Percentiles rank a stretch among this genome's conserved stretches.
Conservation (phyloP, 2,329 filamentous ascomycete genomes). For the Helotiales sp. region DNA sequence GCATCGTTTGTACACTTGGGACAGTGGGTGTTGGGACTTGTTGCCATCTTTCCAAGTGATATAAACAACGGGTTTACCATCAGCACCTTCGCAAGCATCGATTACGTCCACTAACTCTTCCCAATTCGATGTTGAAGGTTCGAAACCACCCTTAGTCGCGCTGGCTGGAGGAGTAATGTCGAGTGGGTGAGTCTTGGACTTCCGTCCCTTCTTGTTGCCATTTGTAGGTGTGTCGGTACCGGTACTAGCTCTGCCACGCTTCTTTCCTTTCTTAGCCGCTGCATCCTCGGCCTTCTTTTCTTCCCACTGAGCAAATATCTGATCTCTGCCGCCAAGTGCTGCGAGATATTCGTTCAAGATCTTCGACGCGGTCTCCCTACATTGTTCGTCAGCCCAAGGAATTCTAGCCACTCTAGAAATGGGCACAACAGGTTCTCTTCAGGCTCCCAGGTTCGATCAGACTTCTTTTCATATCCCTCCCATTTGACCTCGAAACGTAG, state of each 20-base stretch:
- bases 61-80: slow-evolving; percentile 64
- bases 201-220: slow-evolving; percentile 31
- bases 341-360: slow-evolving; percentile 65
- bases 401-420: background rate
- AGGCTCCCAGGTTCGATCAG: slow-evolving; percentile 77
- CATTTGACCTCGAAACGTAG: slow-evolving; percentile 74
- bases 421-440: slow-evolving; percentile 64
- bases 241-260: slow-evolving; percentile 52
- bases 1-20: slow-evolving; percentile 70
- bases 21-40: slow-evolving; percentile 72
- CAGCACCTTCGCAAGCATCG: slow-evolving; percentile 70
- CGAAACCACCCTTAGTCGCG: slow-evolving; percentile 49
- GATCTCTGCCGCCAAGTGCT: slow-evolving; percentile 62
- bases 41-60: slow-evolving; percentile 72
- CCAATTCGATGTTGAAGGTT: slow-evolving; percentile 73
- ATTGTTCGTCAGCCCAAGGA: slow-evolving; percentile 9
- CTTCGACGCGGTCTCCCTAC: slow-evolving; percentile 56
- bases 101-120: slow-evolving; percentile 71
- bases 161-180: slow-evolving; percentile 50
- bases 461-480: slow-evolving; percentile 71
- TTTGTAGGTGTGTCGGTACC: slow-evolving; percentile 29
- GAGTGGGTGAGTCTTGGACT: slow-evolving; percentile 42
- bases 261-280: slow-evolving; percentile 53
- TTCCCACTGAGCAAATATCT: slow-evolving; percentile 48
- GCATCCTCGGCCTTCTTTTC: slow-evolving; percentile 40